Base-by-base conservation (phyloP, 768 basidiomycete species). In the Austroboletus festivus region DNA sequence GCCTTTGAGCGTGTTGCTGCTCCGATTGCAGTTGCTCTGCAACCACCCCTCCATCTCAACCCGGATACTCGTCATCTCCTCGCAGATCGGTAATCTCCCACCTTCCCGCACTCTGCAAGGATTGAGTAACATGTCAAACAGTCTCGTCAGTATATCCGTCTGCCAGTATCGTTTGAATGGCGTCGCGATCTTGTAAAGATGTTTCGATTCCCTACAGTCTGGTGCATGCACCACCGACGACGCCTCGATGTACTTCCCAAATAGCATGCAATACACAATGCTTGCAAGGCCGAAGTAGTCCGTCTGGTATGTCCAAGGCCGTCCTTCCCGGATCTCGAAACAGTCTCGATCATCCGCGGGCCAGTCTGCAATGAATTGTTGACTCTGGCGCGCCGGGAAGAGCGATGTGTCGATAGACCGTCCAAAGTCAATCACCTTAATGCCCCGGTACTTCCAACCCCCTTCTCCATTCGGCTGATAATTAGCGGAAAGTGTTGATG, bases 81-180 rank as follows among this genome's bases (percentile, higher is more conserved):
- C 76, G 42, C 76, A 79, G 30, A 97, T 73, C 0, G 95, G 95
- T 37, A 97, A 64, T 15, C 73, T 63, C 16, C 79, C 77, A 44
- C 81, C 80, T 12, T 73, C 61, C 13, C 77, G 74, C 16, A 81
- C 77, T n/a, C 73, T 56, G 31, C 73, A 69, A 1, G 96, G 87
- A 67, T 98, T 98, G 49, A 99, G 81, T 47, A 97, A 70, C 23
- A 86, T 54, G 57, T 94, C 87, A 64, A 99, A 97, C 38, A 96
- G 60, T 45, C 78, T 68, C 28, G 72, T 85, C 92, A 96, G 95
- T 20, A 95, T 68, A 20, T 89, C 86, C 38, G 74, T 79, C 68
- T 98, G 93, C 92, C 96, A 97, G 67, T 99, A 99, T 50, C 96
- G 77, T 63, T 93, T 93, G 60, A 94, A 77, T n/a, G 86, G 80